Conservation (phyloP, 73 alveolate species). For the Uronychia setigera region DNA sequence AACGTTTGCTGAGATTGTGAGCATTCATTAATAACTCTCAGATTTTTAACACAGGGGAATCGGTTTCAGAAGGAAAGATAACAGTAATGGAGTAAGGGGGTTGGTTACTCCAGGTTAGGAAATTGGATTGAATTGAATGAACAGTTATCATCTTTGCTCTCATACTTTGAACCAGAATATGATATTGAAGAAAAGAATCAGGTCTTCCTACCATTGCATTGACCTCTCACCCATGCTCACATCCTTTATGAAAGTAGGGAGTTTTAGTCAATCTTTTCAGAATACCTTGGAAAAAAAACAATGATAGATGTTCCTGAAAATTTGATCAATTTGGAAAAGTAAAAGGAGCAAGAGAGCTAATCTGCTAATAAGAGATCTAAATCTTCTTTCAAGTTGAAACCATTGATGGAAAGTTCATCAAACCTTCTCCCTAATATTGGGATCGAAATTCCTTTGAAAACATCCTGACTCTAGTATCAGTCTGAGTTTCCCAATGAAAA, state of each 20-base stretch:
- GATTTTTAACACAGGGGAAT: constrained; percentile 40
- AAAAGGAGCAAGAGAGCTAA: no score
- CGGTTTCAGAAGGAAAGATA: constrained; percentile 48
- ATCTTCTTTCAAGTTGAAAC: no score
- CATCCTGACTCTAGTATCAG: no score
- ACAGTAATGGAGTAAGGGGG: constrained; percentile 23
- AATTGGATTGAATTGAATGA: constrained; percentile 50
- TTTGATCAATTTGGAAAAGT: no score
- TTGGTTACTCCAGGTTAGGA: constrained; percentile 8
- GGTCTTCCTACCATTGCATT: constrained; percentile 8
- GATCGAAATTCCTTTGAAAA: no score
- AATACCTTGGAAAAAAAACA: constrained; percentile 29
- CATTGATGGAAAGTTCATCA: no score
- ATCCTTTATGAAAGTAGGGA: constrained; percentile 16
- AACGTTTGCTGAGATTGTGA: constrained; percentile 22
- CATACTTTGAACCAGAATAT: constrained; percentile 29
- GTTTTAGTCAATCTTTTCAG: background rate
- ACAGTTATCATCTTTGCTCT: constrained; percentile 22
- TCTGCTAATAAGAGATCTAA: no score
- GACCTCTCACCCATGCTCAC: constrained; percentile 11
- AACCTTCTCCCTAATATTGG: no score
- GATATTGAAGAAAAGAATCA: constrained; percentile 38
- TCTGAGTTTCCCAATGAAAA: no score
- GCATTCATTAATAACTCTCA: background rate
- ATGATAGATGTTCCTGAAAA: background rate